Conservation (phyloP, 2,329 filamentous ascomycete species). For the Aspergillus jensenii region DNA sequence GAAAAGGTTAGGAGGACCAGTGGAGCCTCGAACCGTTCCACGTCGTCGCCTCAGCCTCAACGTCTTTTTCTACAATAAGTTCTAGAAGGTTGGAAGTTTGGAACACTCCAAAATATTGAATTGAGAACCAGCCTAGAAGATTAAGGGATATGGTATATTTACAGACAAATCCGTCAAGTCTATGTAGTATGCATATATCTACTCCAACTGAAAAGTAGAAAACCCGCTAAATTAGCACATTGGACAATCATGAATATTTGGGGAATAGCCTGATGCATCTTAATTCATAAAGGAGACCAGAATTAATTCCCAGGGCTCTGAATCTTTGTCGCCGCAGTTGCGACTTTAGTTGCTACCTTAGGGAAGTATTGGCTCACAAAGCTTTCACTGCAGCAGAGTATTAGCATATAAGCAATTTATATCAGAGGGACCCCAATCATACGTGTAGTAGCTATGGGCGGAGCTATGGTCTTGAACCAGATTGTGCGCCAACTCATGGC, state of each 20-base stretch:
- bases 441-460: conserved; percentile 76
- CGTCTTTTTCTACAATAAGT: neutral
- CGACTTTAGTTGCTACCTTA: conserved; percentile 62
- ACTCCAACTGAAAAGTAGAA: neutral
- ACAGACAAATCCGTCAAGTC: neutral
- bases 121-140: neutral
- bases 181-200: neutral
- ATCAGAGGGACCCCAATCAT: conserved; percentile 12
- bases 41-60: neutral
- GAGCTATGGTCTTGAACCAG: conserved; percentile 75
- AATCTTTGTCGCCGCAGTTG: conserved; percentile 12
- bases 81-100: neutral
- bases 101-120: neutral
- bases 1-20: neutral
- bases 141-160: neutral
- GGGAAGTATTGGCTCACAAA: conserved; percentile 76
- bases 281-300: neutral
- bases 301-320: neutral
- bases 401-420: conserved; percentile 1
- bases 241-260: neutral
- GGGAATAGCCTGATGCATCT: neutral
- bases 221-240: neutral
- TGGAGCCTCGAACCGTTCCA: neutral
- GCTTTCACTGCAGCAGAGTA: conserved; percentile 57
- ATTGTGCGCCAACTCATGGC: conserved; percentile 95